A percentile compares a stretch with the other conserved stretches of the same genome.
These are phyloP conservation scores for Annona squamosa DNA, from an alignment of 164 flowering plant species.

Conservation along the genomic window DNA sequence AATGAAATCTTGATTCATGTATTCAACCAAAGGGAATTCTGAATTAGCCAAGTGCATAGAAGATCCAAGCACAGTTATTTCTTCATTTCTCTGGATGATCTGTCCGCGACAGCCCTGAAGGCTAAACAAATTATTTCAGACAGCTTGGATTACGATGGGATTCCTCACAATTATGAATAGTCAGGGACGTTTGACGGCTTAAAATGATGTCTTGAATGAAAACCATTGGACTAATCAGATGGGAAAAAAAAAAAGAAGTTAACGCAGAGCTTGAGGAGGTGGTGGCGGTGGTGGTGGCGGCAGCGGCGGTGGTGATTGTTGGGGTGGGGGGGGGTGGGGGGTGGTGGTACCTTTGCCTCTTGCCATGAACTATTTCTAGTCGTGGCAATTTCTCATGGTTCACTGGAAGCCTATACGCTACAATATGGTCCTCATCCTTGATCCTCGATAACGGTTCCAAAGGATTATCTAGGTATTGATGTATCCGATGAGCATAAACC, in stretches of 20 bases:
- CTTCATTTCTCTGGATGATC: no score
- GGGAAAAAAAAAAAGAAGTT: neutral
- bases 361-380: constrained; percentile 59
- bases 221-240: neutral
- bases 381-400: constrained; percentile 33
- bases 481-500: constrained; percentile 69
- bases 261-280: constrained; percentile 33
- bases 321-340: constrained; percentile 46
- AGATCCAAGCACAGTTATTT: neutral
- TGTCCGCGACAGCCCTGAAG: no score
- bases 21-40: neutral
- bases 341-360: constrained; percentile 70
- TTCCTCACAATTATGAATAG: neutral
- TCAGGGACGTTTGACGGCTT: neutral
- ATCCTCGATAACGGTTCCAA: constrained; percentile 48
- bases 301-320: constrained; percentile 53
- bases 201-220: neutral
- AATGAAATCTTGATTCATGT: neutral
- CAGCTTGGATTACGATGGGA: no score
- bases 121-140: no score
- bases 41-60: neutral
- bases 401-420: constrained; percentile 69
- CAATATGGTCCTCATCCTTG: constrained; percentile 79
- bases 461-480: constrained; percentile 58
- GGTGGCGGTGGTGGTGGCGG: constrained; percentile 56